Evolutionary conservation across 2,329 filamentous ascomycete species (phyloP).

Genomic region (Trichoderma aggressivum): DNA sequence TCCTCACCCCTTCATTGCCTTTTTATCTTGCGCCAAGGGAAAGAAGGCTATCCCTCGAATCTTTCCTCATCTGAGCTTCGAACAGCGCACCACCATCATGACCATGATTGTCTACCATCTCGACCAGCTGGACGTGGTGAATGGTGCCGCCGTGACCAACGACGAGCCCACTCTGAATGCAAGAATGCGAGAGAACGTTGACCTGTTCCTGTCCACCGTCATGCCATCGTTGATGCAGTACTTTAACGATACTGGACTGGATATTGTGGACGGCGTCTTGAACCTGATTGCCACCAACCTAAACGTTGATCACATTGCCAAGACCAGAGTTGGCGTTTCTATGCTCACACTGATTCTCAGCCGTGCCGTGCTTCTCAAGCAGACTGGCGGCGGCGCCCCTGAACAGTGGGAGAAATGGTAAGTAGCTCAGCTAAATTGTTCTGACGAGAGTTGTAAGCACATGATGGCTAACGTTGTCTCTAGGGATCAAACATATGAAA

Average conservation of each 20-base stretch:
- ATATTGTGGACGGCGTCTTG: slow-evolving; percentile 86
- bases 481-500: slow-evolving; percentile 75
- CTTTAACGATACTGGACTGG: slow-evolving; percentile 84
- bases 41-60: slow-evolving; percentile 94
- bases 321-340: slow-evolving; percentile 82
- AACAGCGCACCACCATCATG: slow-evolving; percentile 90
- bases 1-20: slow-evolving; percentile 90
- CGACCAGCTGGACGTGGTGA: slow-evolving; percentile 86
- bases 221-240: slow-evolving; percentile 88
- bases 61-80: slow-evolving; percentile 87
- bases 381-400: slow-evolving; percentile 66
- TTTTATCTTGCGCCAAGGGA: slow-evolving; percentile 90
- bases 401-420: slow-evolving; percentile 79
- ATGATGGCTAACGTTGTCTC: neutral
- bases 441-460: neutral
- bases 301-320: slow-evolving; percentile 79
- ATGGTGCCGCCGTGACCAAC: slow-evolving; percentile 69
- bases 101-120: slow-evolving; percentile 95
- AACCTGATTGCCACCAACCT: slow-evolving; percentile 80
- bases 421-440: slow-evolving; percentile 25
- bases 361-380: slow-evolving; percentile 88
- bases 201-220: slow-evolving; percentile 82
- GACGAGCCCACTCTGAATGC: slow-evolving; percentile 71
- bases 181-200: slow-evolving; percentile 83
- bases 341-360: slow-evolving; percentile 93